Percentiles rank a stretch among this genome's conserved stretches.
These are phyloP conservation scores for Trichoderma reesei DNA, from an alignment of 495 filamentous ascomycete genomes.

Conservation along the genomic window DNA sequence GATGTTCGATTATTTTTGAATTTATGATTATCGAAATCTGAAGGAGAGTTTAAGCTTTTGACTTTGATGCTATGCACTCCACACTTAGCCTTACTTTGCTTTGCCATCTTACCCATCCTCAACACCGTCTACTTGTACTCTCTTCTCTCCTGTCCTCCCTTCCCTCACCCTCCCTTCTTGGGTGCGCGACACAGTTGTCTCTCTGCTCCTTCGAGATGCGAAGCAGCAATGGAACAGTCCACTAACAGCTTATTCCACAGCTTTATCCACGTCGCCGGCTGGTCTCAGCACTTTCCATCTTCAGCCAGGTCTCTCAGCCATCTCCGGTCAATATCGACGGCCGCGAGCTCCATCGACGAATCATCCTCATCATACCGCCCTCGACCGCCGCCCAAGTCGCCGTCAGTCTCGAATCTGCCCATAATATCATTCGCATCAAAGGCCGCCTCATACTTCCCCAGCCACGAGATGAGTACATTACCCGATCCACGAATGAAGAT, in stretches of 20 bases:
- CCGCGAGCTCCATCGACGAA: conserved; percentile 25
- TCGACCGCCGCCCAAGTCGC: conserved; percentile 13
- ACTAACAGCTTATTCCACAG: conserved; percentile 21
- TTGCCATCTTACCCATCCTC: too few species aligned
- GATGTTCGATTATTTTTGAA: too few species aligned
- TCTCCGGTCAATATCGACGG: conserved; percentile 39
- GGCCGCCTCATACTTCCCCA: conserved; percentile 19
- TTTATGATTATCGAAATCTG: neutral
- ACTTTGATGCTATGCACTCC: neutral
- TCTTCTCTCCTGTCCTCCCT: neutral
- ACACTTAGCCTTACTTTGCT: too few species aligned
- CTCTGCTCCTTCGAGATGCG: neutral
- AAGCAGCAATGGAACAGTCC: neutral
- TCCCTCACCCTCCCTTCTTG: neutral
- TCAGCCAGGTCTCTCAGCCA: conserved; percentile 35
- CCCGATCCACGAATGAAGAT: conserved; percentile 38
- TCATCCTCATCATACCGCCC: conserved; percentile 14
- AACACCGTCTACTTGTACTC: too few species aligned
- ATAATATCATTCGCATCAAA: conserved; percentile 9
- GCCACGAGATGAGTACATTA: conserved; percentile 36
- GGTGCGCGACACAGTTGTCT: neutral
- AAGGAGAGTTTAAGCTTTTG: neutral
- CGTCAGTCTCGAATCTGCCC: conserved; percentile 13
- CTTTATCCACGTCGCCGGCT: conserved; percentile 40
- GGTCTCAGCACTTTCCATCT: conserved; percentile 37